Conservation (phyloP, 352 stramenopile species). For the Phytophthora pinifolia region DNA sequence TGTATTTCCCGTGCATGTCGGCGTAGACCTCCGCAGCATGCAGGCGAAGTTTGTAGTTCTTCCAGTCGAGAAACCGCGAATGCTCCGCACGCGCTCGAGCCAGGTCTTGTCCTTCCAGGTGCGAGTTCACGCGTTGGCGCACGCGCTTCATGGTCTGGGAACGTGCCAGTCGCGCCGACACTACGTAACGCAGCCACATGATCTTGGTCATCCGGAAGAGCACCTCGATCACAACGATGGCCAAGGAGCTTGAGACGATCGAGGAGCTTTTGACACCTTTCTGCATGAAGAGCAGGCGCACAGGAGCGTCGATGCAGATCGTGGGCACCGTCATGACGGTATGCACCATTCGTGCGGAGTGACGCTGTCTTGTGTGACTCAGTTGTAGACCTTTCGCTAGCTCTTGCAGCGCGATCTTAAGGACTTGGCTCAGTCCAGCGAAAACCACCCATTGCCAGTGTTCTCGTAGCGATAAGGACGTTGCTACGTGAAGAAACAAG, state of each 20-base stretch:
- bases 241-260: constrained; percentile 19
- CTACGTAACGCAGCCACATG: constrained; percentile 21
- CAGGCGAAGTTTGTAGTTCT: constrained; percentile 32
- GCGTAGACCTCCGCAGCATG: constrained; percentile 44
- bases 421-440: constrained; percentile 21
- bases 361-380: constrained; percentile 13
- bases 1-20: constrained; percentile 50
- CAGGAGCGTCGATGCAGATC: constrained; percentile 33
- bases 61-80: constrained; percentile 42
- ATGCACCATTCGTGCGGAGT: constrained; percentile 26
- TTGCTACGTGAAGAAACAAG: constrained; percentile 26
- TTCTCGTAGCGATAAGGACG: constrained; percentile 14
- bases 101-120: constrained; percentile 22
- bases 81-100: constrained; percentile 30
- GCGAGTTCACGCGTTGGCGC: constrained; percentile 37
- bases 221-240: constrained; percentile 33
- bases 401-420: constrained; percentile 40
- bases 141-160: constrained; percentile 34
- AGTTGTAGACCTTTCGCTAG: too few species aligned
- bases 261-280: constrained; percentile 14
- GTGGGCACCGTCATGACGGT: constrained; percentile 34
- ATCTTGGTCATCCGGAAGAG: constrained; percentile 43
- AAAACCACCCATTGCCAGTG: constrained; percentile 32
- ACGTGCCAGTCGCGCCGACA: constrained; percentile 22
- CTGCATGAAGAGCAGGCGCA: constrained; percentile 40